Base-by-base conservation (phyloP, 2,329 filamentous ascomycete genomes). In the Aspergillus puulaauensis region DNA sequence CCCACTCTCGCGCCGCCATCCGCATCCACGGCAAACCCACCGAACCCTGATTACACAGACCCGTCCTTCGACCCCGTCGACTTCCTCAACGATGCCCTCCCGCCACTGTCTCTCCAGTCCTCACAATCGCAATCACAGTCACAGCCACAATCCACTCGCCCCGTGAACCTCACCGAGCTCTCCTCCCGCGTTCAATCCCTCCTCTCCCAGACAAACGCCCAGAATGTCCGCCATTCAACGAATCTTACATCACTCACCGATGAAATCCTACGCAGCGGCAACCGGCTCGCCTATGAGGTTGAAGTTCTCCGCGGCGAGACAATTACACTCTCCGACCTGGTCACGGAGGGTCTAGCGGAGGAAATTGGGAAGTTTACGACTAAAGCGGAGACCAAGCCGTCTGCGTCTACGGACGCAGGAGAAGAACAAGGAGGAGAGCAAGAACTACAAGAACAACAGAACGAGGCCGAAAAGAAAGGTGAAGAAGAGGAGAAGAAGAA, bases 251-350 rank as follows among this genome's bases (percentile, higher is more conserved):
- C 93, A 68, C 80, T 98, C 59, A 97, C 95, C 11, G 93, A 99
- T 73, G 95, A 98, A 65, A 98, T 99, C 62, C 77, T 99, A 61
- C 86, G 95, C 57, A 93, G 91, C 68, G 91, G 93, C 24, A 91
- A 90, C 63, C 84, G 93, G 4, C 79, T 99, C 57, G 91, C 93
- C 19, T 99, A 99, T 70, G 91, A 98, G 75, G 93, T 98, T 19
- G 93, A 98, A 75, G 84, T 98, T 17, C 76, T 98, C 49, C 86
- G 92, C n/a, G 93, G 93, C 61, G 93, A 97, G 75, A 90, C 91
- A 2, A 77, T 92, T 47, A 83, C 89, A n/a, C 79, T 97, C 37
- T 86, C 87, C 1, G 93, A 97, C 70, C 83, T 88, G 2, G 78
- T 98, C 66, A 85, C 86, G 5, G 90, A 93, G 63, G 85, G 82